Percentiles rank a stretch among this genome's conserved stretches.
Conservation (phyloP, 371 early-diverging fungal species). For the Mortierella sp. region DNA sequence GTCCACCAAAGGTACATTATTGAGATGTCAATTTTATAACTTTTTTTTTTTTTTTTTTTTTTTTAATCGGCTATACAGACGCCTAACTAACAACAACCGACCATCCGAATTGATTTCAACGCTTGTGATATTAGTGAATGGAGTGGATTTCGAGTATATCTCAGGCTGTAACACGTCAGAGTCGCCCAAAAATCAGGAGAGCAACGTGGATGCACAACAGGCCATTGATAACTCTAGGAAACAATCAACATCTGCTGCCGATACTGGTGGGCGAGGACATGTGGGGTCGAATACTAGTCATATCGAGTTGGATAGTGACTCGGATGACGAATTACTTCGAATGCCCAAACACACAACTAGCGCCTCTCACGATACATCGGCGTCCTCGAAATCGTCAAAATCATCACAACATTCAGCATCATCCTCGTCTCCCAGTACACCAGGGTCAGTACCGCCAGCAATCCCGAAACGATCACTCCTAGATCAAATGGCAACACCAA, state of each 20-base stretch:
- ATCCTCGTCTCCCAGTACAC: neutral
- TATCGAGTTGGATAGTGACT: conserved; percentile 29
- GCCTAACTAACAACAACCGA: neutral
- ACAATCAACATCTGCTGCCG: neutral
- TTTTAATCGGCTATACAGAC: too few species aligned
- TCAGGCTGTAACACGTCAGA: conserved; percentile 1
- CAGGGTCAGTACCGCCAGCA: neutral
- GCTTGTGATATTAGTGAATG: conserved; percentile 2
- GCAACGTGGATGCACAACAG: too few species aligned
- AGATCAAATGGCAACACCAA: conserved; percentile 50
- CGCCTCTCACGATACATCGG: neutral
- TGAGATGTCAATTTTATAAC: too few species aligned
- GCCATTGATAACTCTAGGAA: conserved; percentile 12
- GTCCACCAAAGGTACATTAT: neutral
- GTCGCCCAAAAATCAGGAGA: neutral
- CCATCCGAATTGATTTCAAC: too few species aligned
- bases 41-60: too few species aligned
- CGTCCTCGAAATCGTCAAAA: neutral
- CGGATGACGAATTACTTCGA: conserved; percentile 23
- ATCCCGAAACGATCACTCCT: conserved; percentile 20
- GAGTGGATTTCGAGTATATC: conserved; percentile 1
- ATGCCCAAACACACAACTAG: conserved; percentile 6
- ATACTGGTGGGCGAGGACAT: neutral
- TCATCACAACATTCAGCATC: neutral
- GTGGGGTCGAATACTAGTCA: neutral